Evolutionary conservation across 352 stramenopile genomes (phyloP).

Genomic region (Phytophthora ramorum): DNA sequence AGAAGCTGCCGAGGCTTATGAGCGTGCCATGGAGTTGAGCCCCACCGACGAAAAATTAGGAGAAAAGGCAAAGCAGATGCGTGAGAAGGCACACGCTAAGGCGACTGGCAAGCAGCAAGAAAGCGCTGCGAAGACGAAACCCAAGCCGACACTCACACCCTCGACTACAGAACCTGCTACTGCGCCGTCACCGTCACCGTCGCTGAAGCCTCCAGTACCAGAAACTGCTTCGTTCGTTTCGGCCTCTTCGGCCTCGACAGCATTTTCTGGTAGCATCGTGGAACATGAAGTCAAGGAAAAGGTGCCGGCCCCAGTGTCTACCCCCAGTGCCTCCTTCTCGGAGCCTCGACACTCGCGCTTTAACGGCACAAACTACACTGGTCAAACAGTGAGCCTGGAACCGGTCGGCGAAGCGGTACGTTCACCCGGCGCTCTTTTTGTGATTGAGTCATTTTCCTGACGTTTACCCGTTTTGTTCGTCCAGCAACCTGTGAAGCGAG

Average conservation of each 20-base stretch:
- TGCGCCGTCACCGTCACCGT: slow-evolving; percentile 18
- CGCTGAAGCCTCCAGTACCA: slow-evolving; percentile 27
- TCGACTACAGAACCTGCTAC: slow-evolving; percentile 8
- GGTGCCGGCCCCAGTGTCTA: slow-evolving; percentile 7
- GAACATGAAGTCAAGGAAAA: slow-evolving; percentile 61
- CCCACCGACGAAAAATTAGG: slow-evolving; percentile 70
- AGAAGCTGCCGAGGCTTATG: slow-evolving; percentile 70
- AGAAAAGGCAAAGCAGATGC: slow-evolving; percentile 77
- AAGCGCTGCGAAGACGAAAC: slow-evolving; percentile 13
- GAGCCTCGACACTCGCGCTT: slow-evolving; percentile 58
- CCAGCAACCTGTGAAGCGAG: slow-evolving; percentile 85
- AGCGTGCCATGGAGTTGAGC: slow-evolving; percentile 72
- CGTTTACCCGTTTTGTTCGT: slow-evolving; percentile 1
- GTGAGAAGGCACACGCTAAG: slow-evolving; percentile 36
- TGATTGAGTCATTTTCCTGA: not conserved
- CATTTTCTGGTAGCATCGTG: slow-evolving; percentile 78
- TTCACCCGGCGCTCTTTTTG: slow-evolving; percentile 3
- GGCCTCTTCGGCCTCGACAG: slow-evolving; percentile 46
- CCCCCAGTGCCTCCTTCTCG: slow-evolving; percentile 19
- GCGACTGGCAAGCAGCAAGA: slow-evolving; percentile 1
- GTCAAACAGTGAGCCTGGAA: slow-evolving; percentile 72
- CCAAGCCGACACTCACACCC: slow-evolving; percentile 6
- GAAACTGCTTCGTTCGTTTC: slow-evolving; percentile 18
- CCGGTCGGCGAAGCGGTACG: slow-evolving; percentile 80
- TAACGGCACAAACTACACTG: slow-evolving; percentile 70